Evolutionary conservation across 1,284 basidiomycete genomes (phyloP).

Genomic region (Lentinus polychrous): DNA sequence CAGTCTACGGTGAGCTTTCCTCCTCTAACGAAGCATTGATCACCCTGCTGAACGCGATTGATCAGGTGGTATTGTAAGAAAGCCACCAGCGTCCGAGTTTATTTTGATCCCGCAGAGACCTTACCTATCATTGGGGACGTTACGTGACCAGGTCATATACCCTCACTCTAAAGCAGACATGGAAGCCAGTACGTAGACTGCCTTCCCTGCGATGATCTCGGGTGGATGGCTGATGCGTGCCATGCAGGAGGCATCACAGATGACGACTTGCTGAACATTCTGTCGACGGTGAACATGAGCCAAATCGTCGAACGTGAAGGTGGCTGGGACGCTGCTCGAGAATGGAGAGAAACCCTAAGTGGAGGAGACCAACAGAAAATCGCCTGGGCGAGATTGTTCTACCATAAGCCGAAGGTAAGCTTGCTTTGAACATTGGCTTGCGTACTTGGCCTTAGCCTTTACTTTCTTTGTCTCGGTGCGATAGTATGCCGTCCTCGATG

Average conservation of each 20-base stretch:
- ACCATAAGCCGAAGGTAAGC: slow-evolving; percentile 84
- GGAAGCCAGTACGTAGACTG: slow-evolving; percentile 50
- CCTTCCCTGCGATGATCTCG: slow-evolving; percentile 14
- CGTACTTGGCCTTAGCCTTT: neutral
- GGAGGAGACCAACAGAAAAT: slow-evolving; percentile 89
- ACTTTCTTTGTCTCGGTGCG: neutral
- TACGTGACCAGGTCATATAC: slow-evolving; percentile 89
- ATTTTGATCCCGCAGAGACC: slow-evolving; percentile 96
- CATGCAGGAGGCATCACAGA: slow-evolving; percentile 64
- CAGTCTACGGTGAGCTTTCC: slow-evolving; percentile 68
- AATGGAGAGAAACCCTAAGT: slow-evolving; percentile 91
- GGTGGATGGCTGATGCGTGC: too few species aligned
- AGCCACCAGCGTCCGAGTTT: slow-evolving; percentile 86
- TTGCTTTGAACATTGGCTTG: neutral
- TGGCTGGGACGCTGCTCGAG: slow-evolving; percentile 84
- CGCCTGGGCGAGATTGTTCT: slow-evolving; percentile 95
- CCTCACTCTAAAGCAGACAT: slow-evolving; percentile 81
- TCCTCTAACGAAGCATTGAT: neutral
- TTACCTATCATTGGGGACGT: slow-evolving; percentile 88
- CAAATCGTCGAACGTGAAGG: slow-evolving; percentile 92
- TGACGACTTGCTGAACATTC: slow-evolving; percentile 65
- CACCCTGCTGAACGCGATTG: neutral
- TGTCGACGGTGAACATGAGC: slow-evolving; percentile 83
- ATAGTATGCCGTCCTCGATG: slow-evolving; percentile 94
- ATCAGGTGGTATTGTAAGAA: slow-evolving; percentile 81